These are phyloP conservation scores for Lasiodiplodia sp. DNA, from an alignment of 2,329 filamentous ascomycete species.

Conservation along the genomic window DNA sequence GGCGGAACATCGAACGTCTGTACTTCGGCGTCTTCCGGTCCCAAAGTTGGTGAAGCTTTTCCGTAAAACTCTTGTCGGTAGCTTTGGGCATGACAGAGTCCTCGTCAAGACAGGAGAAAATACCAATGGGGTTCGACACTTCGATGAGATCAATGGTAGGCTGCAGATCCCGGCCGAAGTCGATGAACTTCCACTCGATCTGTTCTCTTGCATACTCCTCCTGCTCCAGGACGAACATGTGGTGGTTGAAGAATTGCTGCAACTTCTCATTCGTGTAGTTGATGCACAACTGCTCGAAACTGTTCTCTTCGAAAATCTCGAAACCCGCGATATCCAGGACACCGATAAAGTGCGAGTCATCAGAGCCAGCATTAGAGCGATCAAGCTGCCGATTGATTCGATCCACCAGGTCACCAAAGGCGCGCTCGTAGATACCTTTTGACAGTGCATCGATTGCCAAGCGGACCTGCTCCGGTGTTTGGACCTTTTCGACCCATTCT, in stretches of 20 bases:
- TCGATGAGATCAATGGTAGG: slow-evolving; percentile 98
- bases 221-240: slow-evolving; percentile 99
- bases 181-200: slow-evolving; percentile 99
- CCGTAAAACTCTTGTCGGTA: slow-evolving; percentile 94
- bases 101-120: slow-evolving; percentile 97
- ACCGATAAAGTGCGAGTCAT: slow-evolving; percentile 95
- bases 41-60: slow-evolving; percentile 97
- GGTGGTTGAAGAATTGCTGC: slow-evolving; percentile 99
- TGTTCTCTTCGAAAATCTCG: slow-evolving; percentile 99
- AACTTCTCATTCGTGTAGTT: slow-evolving; percentile 99
- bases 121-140: slow-evolving; percentile 93
- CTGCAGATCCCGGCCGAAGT: slow-evolving; percentile 95
- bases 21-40: slow-evolving; percentile 96
- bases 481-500: slow-evolving; percentile 98
- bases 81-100: slow-evolving; percentile 99
- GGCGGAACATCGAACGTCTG: slow-evolving; percentile 81
- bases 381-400: slow-evolving; percentile 93
- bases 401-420: slow-evolving; percentile 89
- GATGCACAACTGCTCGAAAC: slow-evolving; percentile 98
- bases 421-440: slow-evolving; percentile 97
- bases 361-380: slow-evolving; percentile 78
- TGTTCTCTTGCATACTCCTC: slow-evolving; percentile 97
- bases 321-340: slow-evolving; percentile 99
- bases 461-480: slow-evolving; percentile 95
- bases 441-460: slow-evolving; percentile 88